phyloP scores from a whole-genome alignment of 441 rosid genomes.

The Mallotus japonicus region DNA sequence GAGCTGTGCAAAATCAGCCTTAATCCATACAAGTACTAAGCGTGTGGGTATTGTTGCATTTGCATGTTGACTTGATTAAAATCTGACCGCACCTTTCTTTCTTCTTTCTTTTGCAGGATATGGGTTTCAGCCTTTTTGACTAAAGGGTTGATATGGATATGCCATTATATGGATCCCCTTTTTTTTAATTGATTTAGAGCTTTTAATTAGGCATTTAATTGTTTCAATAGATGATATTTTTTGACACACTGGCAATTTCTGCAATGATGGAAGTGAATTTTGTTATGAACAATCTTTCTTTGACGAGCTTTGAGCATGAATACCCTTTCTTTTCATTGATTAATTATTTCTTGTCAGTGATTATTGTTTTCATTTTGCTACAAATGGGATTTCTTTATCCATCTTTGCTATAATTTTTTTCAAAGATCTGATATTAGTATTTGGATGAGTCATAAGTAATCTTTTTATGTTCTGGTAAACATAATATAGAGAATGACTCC shows the following conservation, averaged over 20 bases:
- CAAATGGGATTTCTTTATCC: background rate
- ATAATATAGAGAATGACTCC: too few relatives aligned
- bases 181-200: background rate
- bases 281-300: too few relatives aligned
- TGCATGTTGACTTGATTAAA: background rate
- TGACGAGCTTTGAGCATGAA: too few relatives aligned
- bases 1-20: too few relatives aligned
- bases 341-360: too few relatives aligned
- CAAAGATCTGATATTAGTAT: too few relatives aligned
- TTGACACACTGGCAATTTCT: background rate
- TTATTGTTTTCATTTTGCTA: background rate
- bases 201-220: background rate
- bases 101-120: slow-evolving; percentile 37
- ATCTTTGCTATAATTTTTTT: background rate
- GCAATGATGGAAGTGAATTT: background rate
- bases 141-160: slow-evolving; percentile 16
- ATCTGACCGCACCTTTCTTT: background rate
- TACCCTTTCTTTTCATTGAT: too few relatives aligned
- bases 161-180: too few relatives aligned
- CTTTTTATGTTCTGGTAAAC: too few relatives aligned
- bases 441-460: too few relatives aligned
- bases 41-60: too few relatives aligned
- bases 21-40: too few relatives aligned
- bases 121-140: slow-evolving; percentile 54
- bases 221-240: background rate